Evolutionary conservation across 73 alveolate species (phyloP), one percentile per base, ranked within the genome.

Genomic region (Paramecium sexaurelia): DNA sequence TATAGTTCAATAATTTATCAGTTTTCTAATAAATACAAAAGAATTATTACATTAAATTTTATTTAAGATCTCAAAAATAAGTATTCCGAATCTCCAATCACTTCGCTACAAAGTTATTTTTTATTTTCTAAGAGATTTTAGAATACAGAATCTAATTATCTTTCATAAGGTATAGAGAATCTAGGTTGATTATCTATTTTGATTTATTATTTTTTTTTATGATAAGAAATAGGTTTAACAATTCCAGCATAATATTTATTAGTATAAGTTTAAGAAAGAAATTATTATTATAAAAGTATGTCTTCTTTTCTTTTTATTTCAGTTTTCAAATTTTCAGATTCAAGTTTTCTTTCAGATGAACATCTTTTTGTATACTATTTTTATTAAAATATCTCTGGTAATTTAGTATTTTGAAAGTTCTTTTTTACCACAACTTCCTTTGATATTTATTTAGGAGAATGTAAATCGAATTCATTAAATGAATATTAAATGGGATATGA

Each of bases 391-490:
- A 78, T 78, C 22, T 78, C 75, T 19, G 90, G 90, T 43, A 78
- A 78, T 78, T 40, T 37, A 3, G 22, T 32, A 78, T 78, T 78
- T 45, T 78, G 7, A 41, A 41, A 78, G 11, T 32, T 10, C 47
- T 78, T 78, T 33, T 78, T 78, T 20, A 78, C 66, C 2, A 29
- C 47, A 3, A 78, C 47, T 37, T 78, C 90, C 13, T 78, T 39
- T 24, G 45, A 45, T 24, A 78, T 78, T 20, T 40, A 17, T 78
- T 33, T 78, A 1, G 90, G 90, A n/a, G 90, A 78, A 41, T 45
- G 90, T 10, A 78, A 33, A 78, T 78, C 90, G 24, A 78, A 78
- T 40, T 78, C 90, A 78, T 78, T 78, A 9, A 41, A 78, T 37
- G 90, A 78, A 78, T 78, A 78, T 22, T 29, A 39, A 43, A 78